phyloP scores from a whole-genome alignment of 2,329 filamentous ascomycete genomes.

The Stagonosporopsis tanaceti region DNA sequence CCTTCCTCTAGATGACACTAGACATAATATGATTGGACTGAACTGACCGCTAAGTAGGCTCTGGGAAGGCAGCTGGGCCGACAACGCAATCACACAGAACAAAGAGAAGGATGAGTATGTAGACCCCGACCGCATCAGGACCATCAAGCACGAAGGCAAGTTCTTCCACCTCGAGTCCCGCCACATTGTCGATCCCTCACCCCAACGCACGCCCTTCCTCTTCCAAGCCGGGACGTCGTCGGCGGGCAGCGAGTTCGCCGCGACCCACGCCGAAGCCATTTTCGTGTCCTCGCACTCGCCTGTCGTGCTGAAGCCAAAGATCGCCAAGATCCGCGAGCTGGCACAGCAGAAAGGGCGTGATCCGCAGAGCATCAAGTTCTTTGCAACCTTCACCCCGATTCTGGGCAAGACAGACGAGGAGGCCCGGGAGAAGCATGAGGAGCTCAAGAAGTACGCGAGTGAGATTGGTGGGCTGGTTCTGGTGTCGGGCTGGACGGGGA shows the following conservation, averaged over 20 bases:
- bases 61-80: conserved; percentile 63
- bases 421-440: conserved; percentile 61
- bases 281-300: conserved; percentile 66
- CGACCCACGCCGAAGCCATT: conserved; percentile 67
- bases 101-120: conserved; percentile 64
- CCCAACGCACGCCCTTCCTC: conserved; percentile 51
- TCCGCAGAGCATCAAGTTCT: conserved; percentile 64
- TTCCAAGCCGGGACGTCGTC: conserved; percentile 66
- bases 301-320: conserved; percentile 57
- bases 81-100: conserved; percentile 65
- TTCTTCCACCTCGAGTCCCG: conserved; percentile 58
- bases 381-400: conserved; percentile 48
- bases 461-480: conserved; percentile 64
- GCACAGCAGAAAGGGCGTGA: conserved; percentile 63
- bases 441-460: conserved; percentile 61
- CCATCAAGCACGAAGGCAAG: conserved; percentile 68
- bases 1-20: too few relatives aligned
- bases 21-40: too few relatives aligned
- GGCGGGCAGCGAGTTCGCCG: conserved; percentile 65
- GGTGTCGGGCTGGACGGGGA: conserved; percentile 67
- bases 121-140: conserved; percentile 66
- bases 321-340: conserved; percentile 62
- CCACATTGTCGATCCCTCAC: conserved; percentile 55
- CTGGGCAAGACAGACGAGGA: conserved; percentile 53
- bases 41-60: conserved; percentile 46